Evolutionary conservation across 2,329 filamentous ascomycete species (phyloP).

Genomic region (Blastomyces gilchristii): DNA sequence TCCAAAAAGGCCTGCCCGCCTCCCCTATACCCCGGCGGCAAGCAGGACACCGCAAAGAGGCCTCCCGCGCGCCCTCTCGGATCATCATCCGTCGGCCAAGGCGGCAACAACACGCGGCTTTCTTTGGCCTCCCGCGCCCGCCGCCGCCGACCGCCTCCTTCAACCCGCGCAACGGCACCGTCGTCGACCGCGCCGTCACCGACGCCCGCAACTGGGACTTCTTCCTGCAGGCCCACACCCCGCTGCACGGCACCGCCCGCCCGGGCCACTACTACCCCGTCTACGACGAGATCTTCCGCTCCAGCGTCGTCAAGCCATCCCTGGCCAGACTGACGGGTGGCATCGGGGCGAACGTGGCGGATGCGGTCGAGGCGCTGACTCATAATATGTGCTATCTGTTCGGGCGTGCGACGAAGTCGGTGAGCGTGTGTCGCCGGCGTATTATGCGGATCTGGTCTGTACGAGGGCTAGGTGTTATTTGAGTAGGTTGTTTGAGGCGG

Average conservation of each 20-base stretch:
- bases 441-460: constrained; percentile 81
- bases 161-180: constrained; percentile 64
- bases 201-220: constrained; percentile 71
- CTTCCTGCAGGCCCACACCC: constrained; percentile 70
- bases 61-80: constrained; percentile 55
- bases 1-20: constrained; percentile 56
- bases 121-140: too few species aligned
- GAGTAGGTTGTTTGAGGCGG: constrained; percentile 43
- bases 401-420: constrained; percentile 73
- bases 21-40: too few species aligned
- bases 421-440: constrained; percentile 77
- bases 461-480: constrained; percentile 66
- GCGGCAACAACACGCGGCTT: too few species aligned
- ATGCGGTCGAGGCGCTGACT: constrained; percentile 61
- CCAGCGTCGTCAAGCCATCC: constrained; percentile 15
- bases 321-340: constrained; percentile 1
- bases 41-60: too few species aligned
- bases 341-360: constrained; percentile 40
- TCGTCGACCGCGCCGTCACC: constrained; percentile 77
- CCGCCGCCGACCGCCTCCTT: constrained; percentile 46
- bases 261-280: constrained; percentile 77
- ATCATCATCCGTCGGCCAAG: constrained; percentile 61
- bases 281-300: constrained; percentile 56
- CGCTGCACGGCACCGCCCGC: constrained; percentile 70
- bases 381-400: constrained; percentile 75